These are phyloP conservation scores for Chrysanthemum seticuspe DNA, from an alignment of 129 eudicot genomes.

Conservation along the genomic window DNA sequence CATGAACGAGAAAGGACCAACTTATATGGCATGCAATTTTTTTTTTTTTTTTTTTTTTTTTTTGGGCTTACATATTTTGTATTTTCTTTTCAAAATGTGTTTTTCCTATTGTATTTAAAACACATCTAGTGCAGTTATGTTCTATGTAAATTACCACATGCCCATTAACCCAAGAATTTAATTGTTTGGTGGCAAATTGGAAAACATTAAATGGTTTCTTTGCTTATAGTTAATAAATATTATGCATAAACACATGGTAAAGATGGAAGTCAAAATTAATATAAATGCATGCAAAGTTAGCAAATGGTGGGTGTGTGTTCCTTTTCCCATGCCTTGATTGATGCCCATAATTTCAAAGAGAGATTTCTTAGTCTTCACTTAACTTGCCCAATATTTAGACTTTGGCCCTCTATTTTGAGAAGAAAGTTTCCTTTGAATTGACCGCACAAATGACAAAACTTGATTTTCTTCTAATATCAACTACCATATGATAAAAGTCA, in stretches of 20 bases:
- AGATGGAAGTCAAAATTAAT: conserved; percentile 7
- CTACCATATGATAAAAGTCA: conserved; percentile 17
- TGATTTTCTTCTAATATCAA: conserved; percentile 13
- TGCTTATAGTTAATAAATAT: conserved; percentile 8
- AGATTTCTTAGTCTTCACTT: conserved; percentile 33
- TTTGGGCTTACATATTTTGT: no score
- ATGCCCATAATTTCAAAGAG: conserved; percentile 25
- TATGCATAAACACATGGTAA: background rate
- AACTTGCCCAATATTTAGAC: conserved; percentile 27
- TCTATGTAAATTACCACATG: background rate
- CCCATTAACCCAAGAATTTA: background rate
- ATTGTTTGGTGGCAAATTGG: conserved; percentile 9
- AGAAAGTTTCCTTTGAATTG: conserved; percentile 4
- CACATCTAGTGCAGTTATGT: no score
- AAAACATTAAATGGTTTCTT: conserved; percentile 2
- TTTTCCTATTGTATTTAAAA: no score
- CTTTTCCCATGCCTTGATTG: conserved; percentile 31
- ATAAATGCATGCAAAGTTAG: conserved; percentile 20
- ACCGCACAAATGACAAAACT: conserved; percentile 19
- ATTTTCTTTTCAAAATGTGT: no score
- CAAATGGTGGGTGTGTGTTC: conserved; percentile 13
- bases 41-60: no score
- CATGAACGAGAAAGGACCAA: no score
- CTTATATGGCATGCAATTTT: no score
- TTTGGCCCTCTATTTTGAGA: conserved; percentile 15